These are phyloP conservation scores for Ceratobasidium theobromae DNA, from an alignment of 1,284 basidiomycete genomes.

Conservation along the genomic window DNA sequence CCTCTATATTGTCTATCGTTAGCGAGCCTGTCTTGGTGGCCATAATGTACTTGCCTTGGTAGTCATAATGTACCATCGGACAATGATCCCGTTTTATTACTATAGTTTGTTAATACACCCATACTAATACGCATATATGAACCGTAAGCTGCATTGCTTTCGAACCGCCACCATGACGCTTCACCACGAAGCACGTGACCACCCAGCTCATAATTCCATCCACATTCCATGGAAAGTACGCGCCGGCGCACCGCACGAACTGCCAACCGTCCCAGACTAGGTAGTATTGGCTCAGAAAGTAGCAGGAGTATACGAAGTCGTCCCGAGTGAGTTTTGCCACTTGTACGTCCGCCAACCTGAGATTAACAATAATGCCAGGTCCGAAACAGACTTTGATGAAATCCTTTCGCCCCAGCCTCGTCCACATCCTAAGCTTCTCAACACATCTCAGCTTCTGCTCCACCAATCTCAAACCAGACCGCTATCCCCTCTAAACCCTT, in stretches of 20 bases:
- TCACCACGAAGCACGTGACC: slow-evolving; percentile 10
- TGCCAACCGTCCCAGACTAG: slow-evolving; percentile 6
- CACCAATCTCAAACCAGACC: slow-evolving; percentile 51
- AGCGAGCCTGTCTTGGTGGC: background rate
- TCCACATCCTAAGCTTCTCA: slow-evolving; percentile 58
- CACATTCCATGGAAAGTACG: slow-evolving; percentile 10
- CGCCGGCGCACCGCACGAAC: background rate
- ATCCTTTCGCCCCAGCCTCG: slow-evolving; percentile 61
- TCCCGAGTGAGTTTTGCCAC: slow-evolving; percentile 37
- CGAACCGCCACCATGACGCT: background rate
- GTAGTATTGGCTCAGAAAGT: slow-evolving; percentile 17
- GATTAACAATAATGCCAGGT: slow-evolving; percentile 30
- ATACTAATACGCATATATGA: background rate
- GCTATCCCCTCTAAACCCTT: slow-evolving; percentile 37
- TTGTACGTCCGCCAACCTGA: too few relatives aligned
- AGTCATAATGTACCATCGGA: background rate
- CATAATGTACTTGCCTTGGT: background rate
- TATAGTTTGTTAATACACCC: background rate
- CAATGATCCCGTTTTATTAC: background rate
- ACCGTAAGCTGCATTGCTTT: background rate
- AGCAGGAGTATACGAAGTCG: slow-evolving; percentile 36
- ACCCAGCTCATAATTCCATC: slow-evolving; percentile 2
- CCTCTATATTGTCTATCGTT: too few relatives aligned
- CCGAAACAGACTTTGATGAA: slow-evolving; percentile 43
- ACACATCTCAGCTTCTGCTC: slow-evolving; percentile 51